A percentile compares a stretch with the other conserved stretches of the same genome.
phyloP scores from a whole-genome alignment of 139 green algal species.

The Chlamydomonas sp. region DNA sequence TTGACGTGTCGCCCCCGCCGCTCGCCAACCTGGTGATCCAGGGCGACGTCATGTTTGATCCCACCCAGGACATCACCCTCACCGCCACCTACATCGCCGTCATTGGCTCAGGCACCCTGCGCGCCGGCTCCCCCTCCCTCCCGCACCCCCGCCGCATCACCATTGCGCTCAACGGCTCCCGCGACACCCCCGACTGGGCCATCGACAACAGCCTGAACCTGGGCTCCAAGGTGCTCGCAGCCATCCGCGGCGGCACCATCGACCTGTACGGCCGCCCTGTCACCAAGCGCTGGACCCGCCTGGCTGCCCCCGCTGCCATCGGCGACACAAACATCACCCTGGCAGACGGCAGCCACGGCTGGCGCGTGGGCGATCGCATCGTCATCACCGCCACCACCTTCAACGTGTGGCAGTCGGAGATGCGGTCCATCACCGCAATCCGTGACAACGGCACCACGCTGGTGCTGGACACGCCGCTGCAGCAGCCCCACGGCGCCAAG shows the following conservation, averaged over 20 bases:
- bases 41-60: constrained; percentile 38
- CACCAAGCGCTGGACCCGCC: constrained; percentile 49
- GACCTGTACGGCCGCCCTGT: constrained; percentile 55
- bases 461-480: constrained; percentile 39
- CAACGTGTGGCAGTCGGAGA: constrained; percentile 53
- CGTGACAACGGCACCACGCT: constrained; percentile 27
- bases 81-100: constrained; percentile 41
- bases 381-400: constrained; percentile 58
- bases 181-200: constrained; percentile 28
- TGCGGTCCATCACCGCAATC: constrained; percentile 49
- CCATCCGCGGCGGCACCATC: constrained; percentile 39
- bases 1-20: constrained; percentile 37
- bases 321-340: constrained; percentile 44
- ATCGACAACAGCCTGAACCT: constrained; percentile 39
- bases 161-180: background rate
- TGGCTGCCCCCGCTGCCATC: constrained; percentile 30
- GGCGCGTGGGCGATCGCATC: constrained; percentile 39
- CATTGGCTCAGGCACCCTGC: background rate
- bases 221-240: constrained; percentile 42
- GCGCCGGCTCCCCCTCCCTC: constrained; percentile 4
- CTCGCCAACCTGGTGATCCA: constrained; percentile 30
- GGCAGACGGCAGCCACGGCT: constrained; percentile 33
- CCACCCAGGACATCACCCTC: constrained; percentile 21
- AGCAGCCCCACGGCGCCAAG: constrained; percentile 31
- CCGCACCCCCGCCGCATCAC: constrained; percentile 12